Evolutionary conservation across 768 basidiomycete species (phyloP).

Genomic region (Mycena galopus): DNA sequence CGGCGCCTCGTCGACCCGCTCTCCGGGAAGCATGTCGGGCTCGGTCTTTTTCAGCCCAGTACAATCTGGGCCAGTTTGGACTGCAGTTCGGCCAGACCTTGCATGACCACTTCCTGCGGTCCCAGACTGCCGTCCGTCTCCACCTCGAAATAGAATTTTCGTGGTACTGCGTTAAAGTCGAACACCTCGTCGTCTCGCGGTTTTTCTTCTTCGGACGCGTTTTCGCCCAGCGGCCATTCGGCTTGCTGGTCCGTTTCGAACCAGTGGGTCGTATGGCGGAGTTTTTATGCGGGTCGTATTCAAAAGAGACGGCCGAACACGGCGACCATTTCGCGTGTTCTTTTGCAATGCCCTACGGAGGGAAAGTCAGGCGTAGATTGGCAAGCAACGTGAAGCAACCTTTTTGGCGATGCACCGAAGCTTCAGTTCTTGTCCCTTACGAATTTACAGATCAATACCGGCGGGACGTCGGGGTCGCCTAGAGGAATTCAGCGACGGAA

Average conservation of each 20-base stretch:
- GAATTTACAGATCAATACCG: conserved; percentile 92
- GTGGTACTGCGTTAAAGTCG: conserved; percentile 89
- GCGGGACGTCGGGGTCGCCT: conserved; percentile 74
- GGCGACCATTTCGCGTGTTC: conserved; percentile 99
- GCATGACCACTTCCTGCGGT: conserved; percentile 89
- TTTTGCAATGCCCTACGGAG: conserved; percentile 91
- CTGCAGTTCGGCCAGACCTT: conserved; percentile 86
- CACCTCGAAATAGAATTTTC: conserved; percentile 93
- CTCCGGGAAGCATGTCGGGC: conserved; percentile 57
- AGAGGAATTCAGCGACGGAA: conserved; percentile 13
- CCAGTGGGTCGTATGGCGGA: conserved; percentile 97
- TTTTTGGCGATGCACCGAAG: conserved; percentile 92
- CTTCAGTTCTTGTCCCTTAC: conserved; percentile 93
- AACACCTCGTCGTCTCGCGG: conserved; percentile 87
- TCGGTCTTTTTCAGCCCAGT: conserved; percentile 76
- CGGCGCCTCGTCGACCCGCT: conserved; percentile 27
- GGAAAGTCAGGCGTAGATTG: not conserved
- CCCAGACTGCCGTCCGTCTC: conserved; percentile 93
- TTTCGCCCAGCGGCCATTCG: conserved; percentile 94
- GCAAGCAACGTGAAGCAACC: conserved; percentile 57
- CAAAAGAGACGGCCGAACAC: conserved; percentile 93
- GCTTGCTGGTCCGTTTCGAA: conserved; percentile 82
- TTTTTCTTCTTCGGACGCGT: conserved; percentile 86
- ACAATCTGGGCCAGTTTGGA: conserved; percentile 86
- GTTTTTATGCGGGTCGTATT: conserved; percentile 99